phyloP scores from a whole-genome alignment of 2,329 filamentous ascomycete species.

The Helotiales sp. region DNA sequence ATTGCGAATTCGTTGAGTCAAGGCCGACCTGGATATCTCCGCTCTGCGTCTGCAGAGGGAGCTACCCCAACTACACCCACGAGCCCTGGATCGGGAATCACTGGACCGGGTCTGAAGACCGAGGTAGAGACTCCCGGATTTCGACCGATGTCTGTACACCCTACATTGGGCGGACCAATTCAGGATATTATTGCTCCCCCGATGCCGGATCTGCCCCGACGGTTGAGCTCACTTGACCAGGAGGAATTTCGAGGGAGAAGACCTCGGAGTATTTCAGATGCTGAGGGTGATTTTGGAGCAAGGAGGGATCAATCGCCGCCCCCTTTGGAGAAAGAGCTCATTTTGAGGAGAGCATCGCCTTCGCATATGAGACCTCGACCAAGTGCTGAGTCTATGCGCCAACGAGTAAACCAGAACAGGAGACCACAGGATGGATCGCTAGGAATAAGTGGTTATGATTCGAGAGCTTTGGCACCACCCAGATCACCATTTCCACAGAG shows the following conservation, averaged over 20 bases:
- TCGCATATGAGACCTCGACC: constrained; percentile 32
- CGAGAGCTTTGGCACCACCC: constrained; percentile 51
- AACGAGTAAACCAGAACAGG: constrained; percentile 28
- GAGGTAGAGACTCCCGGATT: constrained; percentile 58
- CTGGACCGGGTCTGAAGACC: constrained; percentile 53
- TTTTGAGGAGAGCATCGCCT: constrained; percentile 26
- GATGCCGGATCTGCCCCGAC: constrained; percentile 10
- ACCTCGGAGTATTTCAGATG: constrained; percentile 24
- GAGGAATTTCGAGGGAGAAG: constrained; percentile 37
- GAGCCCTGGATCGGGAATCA: constrained; percentile 37
- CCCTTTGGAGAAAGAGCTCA: constrained; percentile 49
- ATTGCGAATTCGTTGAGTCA: constrained; percentile 82
- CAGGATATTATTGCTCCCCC: constrained; percentile 8
- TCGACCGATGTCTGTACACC: constrained; percentile 76
- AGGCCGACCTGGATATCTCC: constrained; percentile 80
- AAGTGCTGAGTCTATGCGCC: constrained; percentile 40
- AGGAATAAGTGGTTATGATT: constrained; percentile 43
- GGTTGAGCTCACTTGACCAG: constrained; percentile 32
- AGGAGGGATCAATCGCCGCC: constrained; percentile 64
- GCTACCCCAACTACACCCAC: constrained; percentile 43
- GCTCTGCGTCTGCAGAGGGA: constrained; percentile 69
- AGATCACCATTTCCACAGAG: constrained; percentile 49
- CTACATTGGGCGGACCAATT: constrained; percentile 63
- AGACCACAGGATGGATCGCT: constrained; percentile 35
- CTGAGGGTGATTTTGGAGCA: constrained; percentile 51